Base-by-base conservation (phyloP, 2,329 filamentous ascomycete genomes). In the Aspergillus spinulosporus region DNA sequence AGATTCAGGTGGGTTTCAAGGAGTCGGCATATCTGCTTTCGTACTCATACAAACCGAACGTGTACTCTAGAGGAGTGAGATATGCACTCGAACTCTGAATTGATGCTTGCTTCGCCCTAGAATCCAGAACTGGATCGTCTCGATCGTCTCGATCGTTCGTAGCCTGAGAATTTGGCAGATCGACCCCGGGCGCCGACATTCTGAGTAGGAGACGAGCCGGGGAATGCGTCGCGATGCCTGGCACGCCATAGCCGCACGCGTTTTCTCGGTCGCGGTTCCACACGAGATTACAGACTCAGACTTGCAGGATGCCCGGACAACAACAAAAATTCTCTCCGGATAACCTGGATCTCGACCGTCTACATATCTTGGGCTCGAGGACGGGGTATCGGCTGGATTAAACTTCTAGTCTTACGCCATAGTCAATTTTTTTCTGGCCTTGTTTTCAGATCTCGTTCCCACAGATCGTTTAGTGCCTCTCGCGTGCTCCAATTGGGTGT, bases 401-500 rank as follows among this genome's bases (percentile, higher is more conserved):
- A 37, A 8, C n/a, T 12, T 37, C 4, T 37, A 21, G 34, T 12
- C 34, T 21, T 37, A 37, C 34, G 34, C 34, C 34, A 37, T 37
- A 8, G 9, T 37, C 34, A 12, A 12, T 21, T 21, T 4, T 37
- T 37, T 37, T 37, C 34, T 37, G 34, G n/a, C n/a, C 34, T 12
- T 37, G 34, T 21, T 21, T 37, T 12, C 37, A 50, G 50, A 45
- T 9, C 32, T 52, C 11, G 36, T 51, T 54, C 54, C 49, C 54
- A 21, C 52, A 53, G 54, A 51, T 39, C 47, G 28, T 32, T 44
- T 43, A 46, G 50, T 51, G 36, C 28, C 51, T 49, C 53, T 43
- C 56, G 47, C 37, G 45, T 58, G 57, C 56, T 60, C 59, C 56
- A 56, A 57, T 59, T 57, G 57, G 52, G 43, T 52, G 48, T 59